Percentiles rank a stretch among this genome's conserved stretches.
Conservation (phyloP, 164 flowering plant species). For the Piper betle region DNA sequence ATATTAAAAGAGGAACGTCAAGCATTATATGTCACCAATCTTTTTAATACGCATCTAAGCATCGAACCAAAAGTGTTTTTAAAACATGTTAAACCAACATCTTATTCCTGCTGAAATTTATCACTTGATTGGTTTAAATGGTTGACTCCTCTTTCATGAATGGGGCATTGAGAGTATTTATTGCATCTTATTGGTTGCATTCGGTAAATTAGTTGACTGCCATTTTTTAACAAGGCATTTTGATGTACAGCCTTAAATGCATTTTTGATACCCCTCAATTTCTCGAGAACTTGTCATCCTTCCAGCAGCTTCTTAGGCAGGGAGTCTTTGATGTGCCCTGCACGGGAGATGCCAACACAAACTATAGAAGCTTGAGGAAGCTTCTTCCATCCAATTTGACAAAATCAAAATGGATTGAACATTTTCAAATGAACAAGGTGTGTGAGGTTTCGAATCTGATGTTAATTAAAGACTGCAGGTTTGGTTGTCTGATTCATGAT, state of each 20-base stretch:
- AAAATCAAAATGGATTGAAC: slow-evolving; percentile 72
- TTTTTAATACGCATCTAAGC: too few relatives aligned
- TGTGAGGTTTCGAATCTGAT: background rate
- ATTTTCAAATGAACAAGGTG: slow-evolving; percentile 54
- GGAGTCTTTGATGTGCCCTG: slow-evolving; percentile 66
- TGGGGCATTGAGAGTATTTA: background rate
- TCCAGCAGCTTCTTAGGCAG: slow-evolving; percentile 64
- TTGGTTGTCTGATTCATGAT: background rate
- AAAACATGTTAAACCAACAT: background rate
- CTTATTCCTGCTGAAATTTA: background rate
- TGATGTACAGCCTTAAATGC: slow-evolving; percentile 49
- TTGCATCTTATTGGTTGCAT: background rate
- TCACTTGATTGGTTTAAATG: background rate
- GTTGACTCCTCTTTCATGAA: background rate
- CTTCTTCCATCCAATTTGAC: slow-evolving; percentile 37
- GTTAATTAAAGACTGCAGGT: background rate
- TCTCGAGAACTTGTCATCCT: slow-evolving; percentile 49
- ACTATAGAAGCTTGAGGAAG: slow-evolving; percentile 49
- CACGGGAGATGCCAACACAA: slow-evolving; percentile 35
- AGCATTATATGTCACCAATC: too few relatives aligned
- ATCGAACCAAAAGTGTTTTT: background rate
- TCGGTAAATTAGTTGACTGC: background rate
- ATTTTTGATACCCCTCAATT: slow-evolving; percentile 69
- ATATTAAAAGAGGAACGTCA: too few relatives aligned
- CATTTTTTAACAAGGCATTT: background rate